Base-by-base conservation (phyloP, 2,329 filamentous ascomycete genomes). In the Xylaria sp. region DNA sequence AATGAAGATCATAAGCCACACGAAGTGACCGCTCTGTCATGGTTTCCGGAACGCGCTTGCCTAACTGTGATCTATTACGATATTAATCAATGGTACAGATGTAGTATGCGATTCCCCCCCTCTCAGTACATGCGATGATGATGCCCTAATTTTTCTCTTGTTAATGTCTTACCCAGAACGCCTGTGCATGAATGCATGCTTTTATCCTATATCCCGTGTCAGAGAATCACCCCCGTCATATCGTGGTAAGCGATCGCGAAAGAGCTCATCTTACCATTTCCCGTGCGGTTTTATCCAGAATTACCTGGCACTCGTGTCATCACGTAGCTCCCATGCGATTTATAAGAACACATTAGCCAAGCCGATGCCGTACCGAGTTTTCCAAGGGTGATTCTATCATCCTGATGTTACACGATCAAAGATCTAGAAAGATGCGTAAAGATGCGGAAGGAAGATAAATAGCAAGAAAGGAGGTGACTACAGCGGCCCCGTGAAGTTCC, bases 401-500 rank as follows among this genome's bases (percentile, higher is more conserved):
- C 52, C 52, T 31, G 25, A 36, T 36, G 33, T 3, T 52, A 28
- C 10, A 52, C 5, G 13, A 28, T 31, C 18, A 25, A 28, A 33
- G 31, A 28, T 15, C 4, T 10, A 31, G 15, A 18, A 52, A 18
- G 7, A 54, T 12, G 15, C 12, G 18, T 15, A 28, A 12, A 20
- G 18, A 31, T 18, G 28, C 2, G 28, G 2, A 36, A 7, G 18
- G n/a, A 18, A 7, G n/a, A 8, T 18, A 33, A 18, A 51, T 10
- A 25, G 7, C 4, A 25, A 51, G 25, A 5, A 25, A 28, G 12
- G 10, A 52, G 9, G 18, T 31, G 13, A 12, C 18, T 54, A 62
- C 18, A 74, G 46, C 12, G 73, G 71, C 2, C 75, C 75, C 1
- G 68, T 66, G 57, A 75, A 78, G 23, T 77, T 73, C 59, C 79